Evolutionary conservation across 2,329 filamentous ascomycete species (phyloP), one percentile per base, ranked within the genome.

Genomic region (Monosporascus sp.): DNA sequence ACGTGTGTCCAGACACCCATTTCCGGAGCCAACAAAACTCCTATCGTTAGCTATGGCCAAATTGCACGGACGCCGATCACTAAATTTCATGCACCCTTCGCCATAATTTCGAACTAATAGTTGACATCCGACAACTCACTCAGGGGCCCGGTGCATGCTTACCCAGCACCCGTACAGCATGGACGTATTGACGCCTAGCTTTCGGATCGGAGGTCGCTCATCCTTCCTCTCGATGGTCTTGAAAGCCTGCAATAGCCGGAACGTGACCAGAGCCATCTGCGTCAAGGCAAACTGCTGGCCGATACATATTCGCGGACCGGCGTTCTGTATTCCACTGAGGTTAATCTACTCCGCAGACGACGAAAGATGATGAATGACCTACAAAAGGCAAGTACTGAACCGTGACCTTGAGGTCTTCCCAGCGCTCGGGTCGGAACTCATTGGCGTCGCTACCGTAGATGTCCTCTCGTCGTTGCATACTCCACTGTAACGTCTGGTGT

Each of bases 231-330:
- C 62, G 49, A 69, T 63, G 15, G 53, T 50, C 37, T 60, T 55
- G 55, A 68, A 69, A 2, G 63, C 59, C 49, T 68, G 65, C 18
- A 69, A 50, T 7, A 69, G 48, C 6, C 66, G 61, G 20, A 68
- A 62, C 8, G 63, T 61, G 44, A 66, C 60, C 35, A 68, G 54
- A 7, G 65, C 65, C 37, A 68, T 59, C 51, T 68, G 63, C 17
- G 65, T 66, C 35, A 68, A 48, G 1, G 67, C 67, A 43, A 69
- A 72, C 52, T 72, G 65, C 56, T 72, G 71, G 9, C 70, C 71
- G 37, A 73, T 66, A 54, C 71, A 74, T 35, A 72, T 72, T 31
- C 71, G 66, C 11, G 71, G 70, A 1, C 70, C 70, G 1, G 68
- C 69, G 53, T 71, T 74, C 31, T 35, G 11, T 3, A 11, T 35